Base-by-base conservation (phyloP, 2,329 filamentous ascomycete species). In the Aotearoamyces nothofagi region DNA sequence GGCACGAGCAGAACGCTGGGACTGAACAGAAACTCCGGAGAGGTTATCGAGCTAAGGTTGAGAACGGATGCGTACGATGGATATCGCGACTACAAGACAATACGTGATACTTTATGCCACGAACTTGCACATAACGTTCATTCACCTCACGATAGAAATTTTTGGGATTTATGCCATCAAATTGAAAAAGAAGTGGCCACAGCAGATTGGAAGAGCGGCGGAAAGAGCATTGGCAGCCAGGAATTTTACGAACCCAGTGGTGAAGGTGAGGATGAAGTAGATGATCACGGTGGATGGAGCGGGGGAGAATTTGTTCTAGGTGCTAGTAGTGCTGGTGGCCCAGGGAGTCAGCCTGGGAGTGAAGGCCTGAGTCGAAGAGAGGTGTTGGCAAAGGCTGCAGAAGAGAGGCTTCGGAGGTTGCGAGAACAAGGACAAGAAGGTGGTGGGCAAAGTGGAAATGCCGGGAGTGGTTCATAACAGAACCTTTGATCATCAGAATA, bases 1-100 rank as follows among this genome's bases (percentile, higher is more conserved):
- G 67, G 69, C 26, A 66, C 64, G n/a, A 74, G 74, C 27, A 67
- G 82, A 24, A 86, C 81, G 2, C 56, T 96, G 0, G 90, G 90
- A 0, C 52, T 96, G 22, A 98, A 98, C 49, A 63, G 83, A 8
- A 94, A 96, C 47, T 55, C 63, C 3, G 90, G 90, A 35, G 78
- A 93, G 51, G 81, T 83, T 1, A 93, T 98, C 32, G 86, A 96
- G 60, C 55, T 98, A 36, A 63, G 90, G 0, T 56, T 98, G 19
- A 63, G 90, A n/a, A 96, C 90, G 1, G 90, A 98, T 55, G 81
- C 80, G 3, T 83, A 90, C 49, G 84, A 93, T 50, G 90, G 90
- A 1, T 96, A 93, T 46, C 61, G 90, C 20, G 83, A 94, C 49
- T 98, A 96, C 56, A 77, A 78, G 43, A 86, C 78, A 0, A 92